Conservation (phyloP, 441 rosid species). For the Pelargonium citronellum region DNA sequence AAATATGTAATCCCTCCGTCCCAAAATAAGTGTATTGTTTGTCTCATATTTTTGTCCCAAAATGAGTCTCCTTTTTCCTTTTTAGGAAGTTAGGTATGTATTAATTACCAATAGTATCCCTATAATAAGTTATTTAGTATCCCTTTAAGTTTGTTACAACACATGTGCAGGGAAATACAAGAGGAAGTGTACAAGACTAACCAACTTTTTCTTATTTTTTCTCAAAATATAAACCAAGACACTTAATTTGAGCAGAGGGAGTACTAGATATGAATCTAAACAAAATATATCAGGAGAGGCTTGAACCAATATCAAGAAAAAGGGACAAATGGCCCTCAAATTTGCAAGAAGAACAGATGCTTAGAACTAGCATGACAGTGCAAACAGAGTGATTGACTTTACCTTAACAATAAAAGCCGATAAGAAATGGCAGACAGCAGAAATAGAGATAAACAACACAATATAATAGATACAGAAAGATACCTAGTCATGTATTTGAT, state of each 20-base stretch:
- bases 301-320: not conserved
- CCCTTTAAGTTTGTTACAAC: too few relatives aligned
- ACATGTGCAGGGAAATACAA: too few relatives aligned
- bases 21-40: too few relatives aligned
- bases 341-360: not conserved
- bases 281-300: not conserved
- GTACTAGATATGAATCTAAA: constrained; percentile 1
- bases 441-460: not conserved
- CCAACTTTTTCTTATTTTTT: too few relatives aligned
- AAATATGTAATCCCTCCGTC: not conserved
- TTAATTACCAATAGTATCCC: too few relatives aligned
- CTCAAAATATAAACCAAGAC: too few relatives aligned
- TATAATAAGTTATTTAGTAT: too few relatives aligned
- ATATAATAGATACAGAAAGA: not conserved
- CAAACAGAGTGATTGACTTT: not conserved
- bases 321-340: not conserved
- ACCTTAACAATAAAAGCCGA: not conserved
- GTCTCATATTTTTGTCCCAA: too few relatives aligned
- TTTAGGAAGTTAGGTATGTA: too few relatives aligned
- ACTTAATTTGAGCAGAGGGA: too few relatives aligned
- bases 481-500: constrained; percentile 77
- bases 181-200: too few relatives aligned
- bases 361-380: not conserved
- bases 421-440: not conserved
- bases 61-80: too few relatives aligned